Conservation (phyloP, 140 eudicot species). For the Cichorium intybus region DNA sequence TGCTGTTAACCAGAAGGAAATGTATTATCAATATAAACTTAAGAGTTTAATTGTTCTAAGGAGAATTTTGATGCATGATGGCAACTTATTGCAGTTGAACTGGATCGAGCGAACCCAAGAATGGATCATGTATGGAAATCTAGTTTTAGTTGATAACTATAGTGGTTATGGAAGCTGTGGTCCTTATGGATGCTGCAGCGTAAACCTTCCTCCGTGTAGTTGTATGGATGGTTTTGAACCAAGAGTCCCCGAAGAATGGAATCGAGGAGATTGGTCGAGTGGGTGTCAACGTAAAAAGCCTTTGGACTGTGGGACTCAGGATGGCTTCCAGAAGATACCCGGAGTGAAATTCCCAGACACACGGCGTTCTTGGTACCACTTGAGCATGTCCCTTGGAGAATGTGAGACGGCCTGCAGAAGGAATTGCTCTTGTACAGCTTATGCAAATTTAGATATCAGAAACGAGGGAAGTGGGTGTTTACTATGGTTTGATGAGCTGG, state of each 20-base stretch:
- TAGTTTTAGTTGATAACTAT: too few relatives aligned
- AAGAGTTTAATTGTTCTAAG: too few relatives aligned
- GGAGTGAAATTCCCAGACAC: constrained; percentile 40
- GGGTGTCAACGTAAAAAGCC: constrained; percentile 20
- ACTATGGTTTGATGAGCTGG: constrained; percentile 35
- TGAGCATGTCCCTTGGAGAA: constrained; percentile 34
- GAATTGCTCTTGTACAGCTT: constrained; percentile 42
- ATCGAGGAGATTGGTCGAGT: constrained; percentile 21
- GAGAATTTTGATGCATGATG: too few relatives aligned
- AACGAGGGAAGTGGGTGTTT: constrained; percentile 46
- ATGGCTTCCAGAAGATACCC: constrained; percentile 23
- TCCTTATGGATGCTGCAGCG: too few relatives aligned
- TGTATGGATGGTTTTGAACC: constrained; percentile 30
- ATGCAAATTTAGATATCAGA: constrained; percentile 18
- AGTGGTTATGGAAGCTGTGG: too few relatives aligned
- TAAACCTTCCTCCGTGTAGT: constrained; percentile 18
- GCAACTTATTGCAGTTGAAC: too few relatives aligned
- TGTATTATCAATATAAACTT: too few relatives aligned
- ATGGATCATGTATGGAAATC: too few relatives aligned
- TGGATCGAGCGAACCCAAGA: too few relatives aligned
- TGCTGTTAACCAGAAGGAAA: too few relatives aligned
- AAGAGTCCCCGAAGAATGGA: constrained; percentile 10
- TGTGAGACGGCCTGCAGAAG: constrained; percentile 36
- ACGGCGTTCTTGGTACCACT: constrained; percentile 26
- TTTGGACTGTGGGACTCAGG: constrained; percentile 24